Evolutionary conservation across 2,329 filamentous ascomycete species (phyloP).

Genomic region (Thelonectria rubi): DNA sequence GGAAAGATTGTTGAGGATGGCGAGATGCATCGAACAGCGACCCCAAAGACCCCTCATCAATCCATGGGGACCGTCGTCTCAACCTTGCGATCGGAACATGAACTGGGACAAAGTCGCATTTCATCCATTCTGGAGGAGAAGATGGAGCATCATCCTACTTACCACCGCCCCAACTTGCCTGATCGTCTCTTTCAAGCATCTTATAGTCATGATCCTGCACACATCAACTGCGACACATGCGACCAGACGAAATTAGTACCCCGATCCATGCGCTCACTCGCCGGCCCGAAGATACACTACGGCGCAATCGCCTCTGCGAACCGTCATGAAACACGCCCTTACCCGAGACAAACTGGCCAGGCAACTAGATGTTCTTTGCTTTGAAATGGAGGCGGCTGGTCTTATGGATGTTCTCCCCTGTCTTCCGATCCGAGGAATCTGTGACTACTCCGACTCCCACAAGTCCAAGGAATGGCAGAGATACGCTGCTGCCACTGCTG

Average conservation of each 20-base stretch:
- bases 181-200: conserved; percentile 11
- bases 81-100: conserved; percentile 22
- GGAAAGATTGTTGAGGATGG: conserved; percentile 27
- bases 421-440: conserved; percentile 48
- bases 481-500: conserved; percentile 47
- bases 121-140: conserved; percentile 10
- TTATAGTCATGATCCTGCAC: background rate
- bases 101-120: background rate
- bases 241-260: background rate
- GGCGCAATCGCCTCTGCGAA: conserved; percentile 7
- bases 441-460: conserved; percentile 50
- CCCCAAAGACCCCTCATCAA: conserved; percentile 1
- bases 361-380: background rate
- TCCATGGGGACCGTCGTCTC: conserved; percentile 15
- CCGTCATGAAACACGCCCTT: conserved; percentile 3
- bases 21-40: conserved; percentile 19
- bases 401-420: conserved; percentile 40
- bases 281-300: background rate
- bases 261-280: background rate
- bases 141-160: conserved; percentile 3
- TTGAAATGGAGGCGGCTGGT: conserved; percentile 35
- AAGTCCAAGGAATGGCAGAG: conserved; percentile 41
- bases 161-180: background rate
- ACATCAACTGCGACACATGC: background rate
- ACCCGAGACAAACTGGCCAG: conserved; percentile 3